These are phyloP conservation scores for Aspergillus ochraceoroseus DNA, from an alignment of 2,329 filamentous ascomycete species.

Conservation along the genomic window DNA sequence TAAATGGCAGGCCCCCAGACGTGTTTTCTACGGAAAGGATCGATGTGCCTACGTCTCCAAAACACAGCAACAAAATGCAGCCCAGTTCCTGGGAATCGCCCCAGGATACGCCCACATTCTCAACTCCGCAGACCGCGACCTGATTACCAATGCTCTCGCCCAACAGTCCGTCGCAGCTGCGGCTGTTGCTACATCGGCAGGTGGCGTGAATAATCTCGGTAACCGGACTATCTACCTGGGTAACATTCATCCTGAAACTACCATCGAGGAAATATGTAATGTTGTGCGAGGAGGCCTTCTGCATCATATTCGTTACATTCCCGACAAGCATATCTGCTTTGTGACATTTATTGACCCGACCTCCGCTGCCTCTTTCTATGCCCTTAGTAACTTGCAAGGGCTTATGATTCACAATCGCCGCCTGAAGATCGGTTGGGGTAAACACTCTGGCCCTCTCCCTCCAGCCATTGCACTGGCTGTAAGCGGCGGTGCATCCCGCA, in stretches of 20 bases:
- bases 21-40: conserved; percentile 98
- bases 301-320: conserved; percentile 98
- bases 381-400: conserved; percentile 92
- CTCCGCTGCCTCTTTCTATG: conserved; percentile 95
- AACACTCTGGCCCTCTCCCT: conserved; percentile 93
- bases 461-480: conserved; percentile 94
- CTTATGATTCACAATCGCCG: conserved; percentile 99
- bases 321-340: conserved; percentile 99
- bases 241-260: conserved; percentile 98
- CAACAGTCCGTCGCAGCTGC: conserved; percentile 97
- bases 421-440: conserved; percentile 98
- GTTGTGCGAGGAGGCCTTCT: conserved; percentile 91
- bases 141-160: conserved; percentile 92
- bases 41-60: conserved; percentile 98
- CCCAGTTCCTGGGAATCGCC: conserved; percentile 94
- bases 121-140: conserved; percentile 89
- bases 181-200: conserved; percentile 91
- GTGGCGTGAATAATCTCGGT: conserved; percentile 93
- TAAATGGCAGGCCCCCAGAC: conserved; percentile 92
- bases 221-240: conserved; percentile 97
- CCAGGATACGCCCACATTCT: conserved; percentile 95
- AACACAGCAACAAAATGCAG: conserved; percentile 98
- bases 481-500: conserved; percentile 93
- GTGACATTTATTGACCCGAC: conserved; percentile 99
- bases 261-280: conserved; percentile 99